Evolutionary conservation across 345 rosid genomes (phyloP).

Genomic region (Sonneratia caseolaris): DNA sequence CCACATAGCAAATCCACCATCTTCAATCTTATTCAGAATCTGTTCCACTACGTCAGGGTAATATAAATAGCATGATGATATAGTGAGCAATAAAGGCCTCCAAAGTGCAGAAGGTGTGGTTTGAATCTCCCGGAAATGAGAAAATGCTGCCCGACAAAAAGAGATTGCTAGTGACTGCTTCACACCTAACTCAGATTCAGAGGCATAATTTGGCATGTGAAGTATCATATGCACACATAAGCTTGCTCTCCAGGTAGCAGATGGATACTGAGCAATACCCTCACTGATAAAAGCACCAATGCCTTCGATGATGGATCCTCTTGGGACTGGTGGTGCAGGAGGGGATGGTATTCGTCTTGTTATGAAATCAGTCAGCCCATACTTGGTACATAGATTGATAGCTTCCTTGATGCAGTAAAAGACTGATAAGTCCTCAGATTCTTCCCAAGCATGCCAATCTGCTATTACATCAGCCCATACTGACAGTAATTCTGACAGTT

Average conservation of each 20-base stretch:
- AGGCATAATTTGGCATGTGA: constrained; percentile 52
- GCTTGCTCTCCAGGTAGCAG: constrained; percentile 75
- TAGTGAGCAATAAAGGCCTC: constrained; percentile 70
- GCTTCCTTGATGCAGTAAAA: constrained; percentile 77
- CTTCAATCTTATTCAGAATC: constrained; percentile 40
- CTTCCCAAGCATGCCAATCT: constrained; percentile 87
- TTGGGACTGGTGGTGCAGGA: constrained; percentile 68
- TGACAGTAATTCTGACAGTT: constrained; percentile 43
- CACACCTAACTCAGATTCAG: constrained; percentile 41
- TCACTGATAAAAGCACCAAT: constrained; percentile 59
- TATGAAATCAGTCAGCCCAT: constrained; percentile 42
- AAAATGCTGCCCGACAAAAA: constrained; percentile 58
- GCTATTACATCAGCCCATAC: constrained; percentile 74
- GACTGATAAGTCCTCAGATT: constrained; percentile 68
- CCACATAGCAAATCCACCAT: constrained; percentile 58
- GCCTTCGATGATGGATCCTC: constrained; percentile 57
- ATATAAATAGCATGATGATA: constrained; percentile 65
- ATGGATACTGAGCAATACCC: constrained; percentile 62
- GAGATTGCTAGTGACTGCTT: constrained; percentile 38
- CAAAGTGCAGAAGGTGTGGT: constrained; percentile 54
- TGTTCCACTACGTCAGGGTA: constrained; percentile 45
- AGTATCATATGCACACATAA: constrained; percentile 59
- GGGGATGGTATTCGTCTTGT: constrained; percentile 39
- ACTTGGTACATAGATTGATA: constrained; percentile 42
- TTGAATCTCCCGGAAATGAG: constrained; percentile 42